phyloP scores from a whole-genome alignment of 139 green algal genomes.

The Coccomyxa sp. region DNA sequence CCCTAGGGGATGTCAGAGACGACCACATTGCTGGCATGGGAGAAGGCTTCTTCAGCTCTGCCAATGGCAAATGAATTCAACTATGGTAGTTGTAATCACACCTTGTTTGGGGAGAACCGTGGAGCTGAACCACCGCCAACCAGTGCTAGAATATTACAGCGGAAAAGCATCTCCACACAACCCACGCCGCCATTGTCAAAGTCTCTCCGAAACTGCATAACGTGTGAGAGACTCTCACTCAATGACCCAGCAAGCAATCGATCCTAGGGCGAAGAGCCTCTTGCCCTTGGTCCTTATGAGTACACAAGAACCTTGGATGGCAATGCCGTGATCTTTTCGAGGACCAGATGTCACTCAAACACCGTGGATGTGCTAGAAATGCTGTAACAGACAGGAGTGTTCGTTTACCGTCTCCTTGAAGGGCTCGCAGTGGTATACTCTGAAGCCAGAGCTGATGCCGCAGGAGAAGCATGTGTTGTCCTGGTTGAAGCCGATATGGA shows the following conservation, averaged over 20 bases:
- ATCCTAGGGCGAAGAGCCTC: not conserved
- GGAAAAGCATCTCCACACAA: slow-evolving; percentile 94
- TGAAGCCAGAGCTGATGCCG: slow-evolving; percentile 77
- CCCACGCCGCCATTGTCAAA: slow-evolving; percentile 77
- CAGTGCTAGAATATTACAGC: slow-evolving; percentile 93
- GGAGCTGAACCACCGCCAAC: slow-evolving; percentile 83
- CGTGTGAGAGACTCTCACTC: not conserved
- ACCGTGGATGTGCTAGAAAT: not conserved
- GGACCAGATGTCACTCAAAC: not conserved
- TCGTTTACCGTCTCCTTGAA: slow-evolving; percentile 91
- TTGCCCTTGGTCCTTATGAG: not conserved
- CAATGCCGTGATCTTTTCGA: not conserved
- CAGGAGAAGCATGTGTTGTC: slow-evolving; percentile 83
- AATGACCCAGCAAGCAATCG: not conserved
- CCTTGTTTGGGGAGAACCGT: slow-evolving; percentile 82
- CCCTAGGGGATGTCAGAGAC: no score
- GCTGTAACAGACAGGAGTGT: not conserved
- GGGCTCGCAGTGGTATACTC: slow-evolving; percentile 89
- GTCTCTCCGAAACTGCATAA: slow-evolving; percentile 76
- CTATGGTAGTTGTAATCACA: no score
- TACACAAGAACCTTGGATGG: not conserved
- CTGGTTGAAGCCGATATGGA: slow-evolving; percentile 75
- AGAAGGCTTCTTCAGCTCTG: no score
- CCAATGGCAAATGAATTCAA: no score
- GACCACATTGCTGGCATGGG: no score